These are phyloP conservation scores for Tilletia walkeri DNA, from an alignment of 1,284 basidiomycete species.

Conservation along the genomic window DNA sequence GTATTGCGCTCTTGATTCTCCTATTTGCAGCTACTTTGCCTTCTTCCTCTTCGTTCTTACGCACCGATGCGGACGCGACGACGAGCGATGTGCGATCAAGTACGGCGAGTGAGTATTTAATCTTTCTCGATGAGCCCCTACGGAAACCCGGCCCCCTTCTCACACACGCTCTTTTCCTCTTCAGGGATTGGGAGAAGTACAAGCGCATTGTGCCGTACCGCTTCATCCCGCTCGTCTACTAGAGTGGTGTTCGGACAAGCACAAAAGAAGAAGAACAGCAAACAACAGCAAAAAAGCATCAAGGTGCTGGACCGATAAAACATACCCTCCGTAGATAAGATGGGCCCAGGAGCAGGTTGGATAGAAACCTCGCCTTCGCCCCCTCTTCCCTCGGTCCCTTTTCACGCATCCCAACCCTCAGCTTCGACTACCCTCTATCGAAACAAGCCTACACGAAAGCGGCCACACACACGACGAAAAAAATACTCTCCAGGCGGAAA, in stretches of 20 bases:
- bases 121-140: background rate
- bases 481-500: too few species aligned
- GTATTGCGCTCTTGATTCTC: background rate
- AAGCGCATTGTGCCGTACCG: conserved; percentile 62
- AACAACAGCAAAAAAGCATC: background rate
- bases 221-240: conserved; percentile 69
- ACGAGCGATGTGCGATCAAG: conserved; percentile 74
- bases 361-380: too few species aligned
- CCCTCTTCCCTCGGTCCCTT: too few species aligned
- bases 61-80: conserved; percentile 47
- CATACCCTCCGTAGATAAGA: too few species aligned
- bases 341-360: too few species aligned
- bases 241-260: conserved; percentile 56
- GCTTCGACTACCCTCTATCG: too few species aligned
- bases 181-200: conserved; percentile 72
- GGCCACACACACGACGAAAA: too few species aligned
- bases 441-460: too few species aligned
- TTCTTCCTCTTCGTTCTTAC: conserved; percentile 51
- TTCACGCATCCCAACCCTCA: too few species aligned
- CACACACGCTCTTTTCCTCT: background rate
- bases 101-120: conserved; percentile 68
- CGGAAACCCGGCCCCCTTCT: background rate
- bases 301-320: too few species aligned
- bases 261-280: background rate
- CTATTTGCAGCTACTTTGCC: conserved; percentile 55